These are phyloP conservation scores for Penicillium pancosmium DNA, from an alignment of 495 filamentous ascomycete species.

Conservation along the genomic window DNA sequence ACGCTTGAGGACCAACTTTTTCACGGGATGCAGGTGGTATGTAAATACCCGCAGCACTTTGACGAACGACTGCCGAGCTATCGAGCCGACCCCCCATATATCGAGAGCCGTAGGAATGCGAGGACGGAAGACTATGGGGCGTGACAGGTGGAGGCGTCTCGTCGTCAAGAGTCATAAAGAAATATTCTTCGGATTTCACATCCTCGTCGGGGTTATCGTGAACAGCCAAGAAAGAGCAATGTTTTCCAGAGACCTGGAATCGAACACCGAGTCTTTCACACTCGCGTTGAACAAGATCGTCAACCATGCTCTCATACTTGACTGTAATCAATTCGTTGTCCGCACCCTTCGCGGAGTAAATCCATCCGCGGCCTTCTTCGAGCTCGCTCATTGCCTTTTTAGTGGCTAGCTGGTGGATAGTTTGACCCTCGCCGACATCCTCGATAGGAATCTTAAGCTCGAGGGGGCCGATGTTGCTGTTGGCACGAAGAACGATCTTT, in stretches of 20 bases:
- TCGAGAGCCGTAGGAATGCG: too few relatives aligned
- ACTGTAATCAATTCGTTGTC: neutral
- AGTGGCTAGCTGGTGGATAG: slow-evolving; percentile 11
- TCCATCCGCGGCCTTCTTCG: slow-evolving; percentile 13
- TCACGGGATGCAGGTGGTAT: too few relatives aligned
- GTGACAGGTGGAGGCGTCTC: too few relatives aligned
- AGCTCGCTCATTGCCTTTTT: slow-evolving; percentile 5
- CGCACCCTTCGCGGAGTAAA: slow-evolving; percentile 4
- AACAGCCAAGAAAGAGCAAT: slow-evolving; percentile 12
- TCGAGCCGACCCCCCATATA: too few relatives aligned
- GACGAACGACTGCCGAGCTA: too few relatives aligned
- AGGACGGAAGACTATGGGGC: too few relatives aligned
- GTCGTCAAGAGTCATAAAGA: too few relatives aligned
- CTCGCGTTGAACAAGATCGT: slow-evolving; percentile 12
- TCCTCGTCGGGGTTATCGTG: neutral
- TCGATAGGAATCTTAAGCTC: slow-evolving; percentile 12
- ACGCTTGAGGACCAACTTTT: too few relatives aligned
- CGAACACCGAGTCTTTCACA: slow-evolving; percentile 12
- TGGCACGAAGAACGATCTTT: slow-evolving; percentile 11
- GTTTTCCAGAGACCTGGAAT: slow-evolving; percentile 15
- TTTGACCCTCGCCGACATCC: slow-evolving; percentile 9
- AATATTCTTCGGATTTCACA: neutral
- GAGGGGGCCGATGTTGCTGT: slow-evolving; percentile 8
- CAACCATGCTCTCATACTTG: neutral
- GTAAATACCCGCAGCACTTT: too few relatives aligned